Percentiles rank a stretch among this genome's conserved stretches.
Evolutionary conservation across 2,329 filamentous ascomycete genomes (phyloP).

Genomic region (Pseudogymnoascus sp.): DNA sequence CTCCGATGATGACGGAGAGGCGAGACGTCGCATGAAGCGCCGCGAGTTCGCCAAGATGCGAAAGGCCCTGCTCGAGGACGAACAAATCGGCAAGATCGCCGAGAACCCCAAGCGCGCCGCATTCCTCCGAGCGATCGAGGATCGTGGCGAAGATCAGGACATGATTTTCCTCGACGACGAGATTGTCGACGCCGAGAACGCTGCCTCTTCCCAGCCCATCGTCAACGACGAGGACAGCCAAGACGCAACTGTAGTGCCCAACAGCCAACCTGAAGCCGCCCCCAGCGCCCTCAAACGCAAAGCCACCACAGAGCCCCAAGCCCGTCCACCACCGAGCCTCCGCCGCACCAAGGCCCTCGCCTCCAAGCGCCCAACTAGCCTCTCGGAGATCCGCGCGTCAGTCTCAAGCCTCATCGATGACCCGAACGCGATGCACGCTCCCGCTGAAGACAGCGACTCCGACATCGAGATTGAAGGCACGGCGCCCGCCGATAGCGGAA

Average conservation of each 20-base stretch:
- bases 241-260: conserved; percentile 30
- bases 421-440: conserved; percentile 39
- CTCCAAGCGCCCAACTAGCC: conserved; percentile 60
- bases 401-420: conserved; percentile 78
- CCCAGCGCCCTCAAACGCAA: conserved; percentile 34
- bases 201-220: conserved; percentile 27
- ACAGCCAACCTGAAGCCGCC: conserved; percentile 40
- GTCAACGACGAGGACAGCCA: conserved; percentile 22
- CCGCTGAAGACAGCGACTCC: conserved; percentile 43
- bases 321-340: conserved; percentile 49
- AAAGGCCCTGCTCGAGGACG: conserved; percentile 77
- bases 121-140: conserved; percentile 84
- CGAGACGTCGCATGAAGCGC: conserved; percentile 70
- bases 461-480: conserved; percentile 39
- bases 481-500: conserved; percentile 8
- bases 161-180: conserved; percentile 62
- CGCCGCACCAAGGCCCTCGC: conserved; percentile 49
- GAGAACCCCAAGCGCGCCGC: conserved; percentile 82
- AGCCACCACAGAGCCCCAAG: conserved; percentile 34
- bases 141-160: conserved; percentile 61
- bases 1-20: conserved; percentile 78
- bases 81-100: conserved; percentile 83
- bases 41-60: conserved; percentile 87
- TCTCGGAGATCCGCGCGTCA: conserved; percentile 75
- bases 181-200: conserved; percentile 31